Conservation (phyloP, 192 early-diverging fungal species). For the Mortierella hygrophila region DNA sequence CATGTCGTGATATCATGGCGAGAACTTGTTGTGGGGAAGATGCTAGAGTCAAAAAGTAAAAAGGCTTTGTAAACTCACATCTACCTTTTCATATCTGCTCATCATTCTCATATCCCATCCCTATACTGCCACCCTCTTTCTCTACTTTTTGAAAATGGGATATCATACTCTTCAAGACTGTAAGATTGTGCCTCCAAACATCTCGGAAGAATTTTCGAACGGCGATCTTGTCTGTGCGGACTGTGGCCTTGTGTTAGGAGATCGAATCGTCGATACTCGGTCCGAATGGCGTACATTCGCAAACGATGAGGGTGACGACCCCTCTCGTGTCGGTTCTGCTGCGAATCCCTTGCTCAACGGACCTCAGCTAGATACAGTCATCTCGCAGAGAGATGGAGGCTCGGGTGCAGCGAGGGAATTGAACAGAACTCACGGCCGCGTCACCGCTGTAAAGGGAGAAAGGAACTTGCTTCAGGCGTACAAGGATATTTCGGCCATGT, state of each 20-base stretch:
- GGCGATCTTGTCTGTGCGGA: slow-evolving; percentile 94
- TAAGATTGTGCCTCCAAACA: slow-evolving; percentile 79
- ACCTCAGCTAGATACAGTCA: slow-evolving; percentile 87
- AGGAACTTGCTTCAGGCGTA: slow-evolving; percentile 81
- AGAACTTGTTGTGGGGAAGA: not conserved
- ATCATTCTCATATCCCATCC: not conserved
- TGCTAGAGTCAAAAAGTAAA: not conserved
- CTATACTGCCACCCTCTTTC: slow-evolving; percentile 21
- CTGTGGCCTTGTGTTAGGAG: slow-evolving; percentile 89
- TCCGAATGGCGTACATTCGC: slow-evolving; percentile 98
- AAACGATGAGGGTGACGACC: slow-evolving; percentile 91
- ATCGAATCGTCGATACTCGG: slow-evolving; percentile 92
- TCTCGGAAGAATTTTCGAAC: slow-evolving; percentile 91
- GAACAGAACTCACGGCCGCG: slow-evolving; percentile 79
- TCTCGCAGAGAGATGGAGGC: slow-evolving; percentile 82
- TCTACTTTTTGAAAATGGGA: slow-evolving; percentile 22
- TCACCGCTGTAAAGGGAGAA: slow-evolving; percentile 78
- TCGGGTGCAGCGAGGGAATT: slow-evolving; percentile 77
- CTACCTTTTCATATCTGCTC: not conserved
- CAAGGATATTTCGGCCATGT: slow-evolving; percentile 83
- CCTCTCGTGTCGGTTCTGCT: slow-evolving; percentile 90
- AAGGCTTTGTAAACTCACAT: slow-evolving; percentile 1
- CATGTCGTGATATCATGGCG: not conserved
- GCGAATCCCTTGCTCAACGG: slow-evolving; percentile 83
- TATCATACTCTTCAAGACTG: slow-evolving; percentile 70